Conservation (phyloP, 495 filamentous ascomycete genomes). For the Schizothecium vesticola region DNA sequence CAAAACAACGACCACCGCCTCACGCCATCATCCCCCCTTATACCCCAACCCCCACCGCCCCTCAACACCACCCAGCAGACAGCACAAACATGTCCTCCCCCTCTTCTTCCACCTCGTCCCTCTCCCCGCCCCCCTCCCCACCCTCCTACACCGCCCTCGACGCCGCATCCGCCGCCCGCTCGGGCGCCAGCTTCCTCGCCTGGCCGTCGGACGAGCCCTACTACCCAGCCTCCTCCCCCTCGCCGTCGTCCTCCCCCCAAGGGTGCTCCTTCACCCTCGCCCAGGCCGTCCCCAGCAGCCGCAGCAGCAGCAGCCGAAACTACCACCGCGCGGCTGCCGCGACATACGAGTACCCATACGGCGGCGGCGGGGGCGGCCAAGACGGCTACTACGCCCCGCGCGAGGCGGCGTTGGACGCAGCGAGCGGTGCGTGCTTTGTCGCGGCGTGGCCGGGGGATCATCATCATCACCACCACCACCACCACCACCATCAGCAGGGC, state of each 20-base stretch:
- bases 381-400: neutral
- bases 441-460: conserved; percentile 9
- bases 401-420: neutral
- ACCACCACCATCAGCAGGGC: neutral
- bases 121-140: neutral
- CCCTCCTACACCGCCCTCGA: conserved; percentile 23
- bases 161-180: conserved; percentile 21
- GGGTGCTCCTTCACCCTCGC: neutral
- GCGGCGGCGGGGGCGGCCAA: neutral
- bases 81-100: neutral
- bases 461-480: neutral
- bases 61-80: neutral
- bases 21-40: neutral
- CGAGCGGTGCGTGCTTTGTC: conserved; percentile 1
- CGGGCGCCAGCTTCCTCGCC: conserved; percentile 24
- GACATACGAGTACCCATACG: neutral
- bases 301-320: neutral
- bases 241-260: neutral
- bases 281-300: neutral
- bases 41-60: neutral
- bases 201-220: conserved; percentile 29
- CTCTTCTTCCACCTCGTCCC: neutral
- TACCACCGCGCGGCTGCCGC: neutral
- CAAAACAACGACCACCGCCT: neutral
- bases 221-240: neutral